Evolutionary conservation across 345 rosid genomes (phyloP).

Genomic region (Populus euphratica): DNA sequence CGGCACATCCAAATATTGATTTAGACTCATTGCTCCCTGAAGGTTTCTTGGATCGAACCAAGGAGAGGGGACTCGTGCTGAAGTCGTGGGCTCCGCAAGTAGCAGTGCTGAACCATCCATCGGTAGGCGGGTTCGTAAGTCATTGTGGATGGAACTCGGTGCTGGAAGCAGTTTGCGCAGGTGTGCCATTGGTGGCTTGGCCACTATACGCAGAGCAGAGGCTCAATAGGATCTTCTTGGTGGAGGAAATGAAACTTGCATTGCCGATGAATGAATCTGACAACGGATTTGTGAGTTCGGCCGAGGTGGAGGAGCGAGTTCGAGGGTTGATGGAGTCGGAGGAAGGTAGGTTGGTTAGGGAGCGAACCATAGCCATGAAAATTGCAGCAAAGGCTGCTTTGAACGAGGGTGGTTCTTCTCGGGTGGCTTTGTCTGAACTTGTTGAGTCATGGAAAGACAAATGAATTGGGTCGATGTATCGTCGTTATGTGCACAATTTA

Average conservation of each 20-base stretch:
- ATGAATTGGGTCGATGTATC: no score
- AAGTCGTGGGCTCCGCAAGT: constrained; percentile 63
- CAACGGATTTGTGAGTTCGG: constrained; percentile 29
- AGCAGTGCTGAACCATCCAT: constrained; percentile 40
- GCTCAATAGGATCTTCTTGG: constrained; percentile 35
- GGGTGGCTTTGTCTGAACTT: constrained; percentile 14
- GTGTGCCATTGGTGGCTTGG: constrained; percentile 51
- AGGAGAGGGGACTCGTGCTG: constrained; percentile 42
- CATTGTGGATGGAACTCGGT: constrained; percentile 72
- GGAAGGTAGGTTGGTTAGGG: constrained; percentile 16
- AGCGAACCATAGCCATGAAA: constrained; percentile 9
- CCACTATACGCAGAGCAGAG: constrained; percentile 46
- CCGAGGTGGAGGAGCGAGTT: constrained; percentile 34
- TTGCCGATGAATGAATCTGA: constrained; percentile 39
- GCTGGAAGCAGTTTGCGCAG: constrained; percentile 49
- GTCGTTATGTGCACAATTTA: no score
- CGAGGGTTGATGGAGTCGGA: constrained; percentile 32
- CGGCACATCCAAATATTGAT: constrained; percentile 9
- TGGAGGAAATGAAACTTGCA: constrained; percentile 53
- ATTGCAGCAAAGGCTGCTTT: constrained; percentile 12
- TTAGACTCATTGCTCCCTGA: constrained; percentile 30
- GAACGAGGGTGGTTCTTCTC: constrained; percentile 21
- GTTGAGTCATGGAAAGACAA: constrained; percentile 8
- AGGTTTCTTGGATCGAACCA: constrained; percentile 33
- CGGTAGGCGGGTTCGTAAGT: constrained; percentile 57